Evolutionary conservation across 2,329 filamentous ascomycete species (phyloP).

Genomic region (Sarocladium kiliense): DNA sequence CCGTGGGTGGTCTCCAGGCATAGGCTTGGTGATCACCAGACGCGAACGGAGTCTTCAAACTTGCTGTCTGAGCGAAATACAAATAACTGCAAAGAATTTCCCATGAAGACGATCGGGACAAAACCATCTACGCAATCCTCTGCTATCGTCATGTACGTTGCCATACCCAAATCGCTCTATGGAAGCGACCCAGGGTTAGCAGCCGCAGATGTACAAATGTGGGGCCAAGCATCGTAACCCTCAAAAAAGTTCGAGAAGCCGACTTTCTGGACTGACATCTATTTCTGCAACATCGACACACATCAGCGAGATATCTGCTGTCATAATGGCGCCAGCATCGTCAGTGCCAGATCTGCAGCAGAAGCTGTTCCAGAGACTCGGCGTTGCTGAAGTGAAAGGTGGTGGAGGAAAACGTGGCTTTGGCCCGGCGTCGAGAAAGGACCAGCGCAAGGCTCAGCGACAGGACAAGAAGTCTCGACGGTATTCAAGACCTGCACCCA

Average conservation of each 20-base stretch:
- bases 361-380: conserved; percentile 32
- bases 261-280: neutral
- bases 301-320: neutral
- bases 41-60: too few species aligned
- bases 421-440: conserved; percentile 42
- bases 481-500: conserved; percentile 17
- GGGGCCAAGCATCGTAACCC: neutral
- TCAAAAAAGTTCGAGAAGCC: conserved; percentile 1
- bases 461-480: conserved; percentile 50
- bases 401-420: conserved; percentile 14
- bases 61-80: too few species aligned
- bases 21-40: too few species aligned
- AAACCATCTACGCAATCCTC: too few species aligned
- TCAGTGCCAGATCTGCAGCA: conserved; percentile 27
- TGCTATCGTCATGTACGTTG: too few species aligned
- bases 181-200: neutral
- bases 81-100: too few species aligned
- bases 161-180: too few species aligned
- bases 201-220: neutral
- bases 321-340: conserved; percentile 18
- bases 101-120: too few species aligned
- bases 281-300: neutral
- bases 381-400: conserved; percentile 19
- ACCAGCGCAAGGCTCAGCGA: conserved; percentile 62
- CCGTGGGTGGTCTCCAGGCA: neutral